Base-by-base conservation (phyloP, 805 yeast species). In the Crinitomyces ghanaensis region DNA sequence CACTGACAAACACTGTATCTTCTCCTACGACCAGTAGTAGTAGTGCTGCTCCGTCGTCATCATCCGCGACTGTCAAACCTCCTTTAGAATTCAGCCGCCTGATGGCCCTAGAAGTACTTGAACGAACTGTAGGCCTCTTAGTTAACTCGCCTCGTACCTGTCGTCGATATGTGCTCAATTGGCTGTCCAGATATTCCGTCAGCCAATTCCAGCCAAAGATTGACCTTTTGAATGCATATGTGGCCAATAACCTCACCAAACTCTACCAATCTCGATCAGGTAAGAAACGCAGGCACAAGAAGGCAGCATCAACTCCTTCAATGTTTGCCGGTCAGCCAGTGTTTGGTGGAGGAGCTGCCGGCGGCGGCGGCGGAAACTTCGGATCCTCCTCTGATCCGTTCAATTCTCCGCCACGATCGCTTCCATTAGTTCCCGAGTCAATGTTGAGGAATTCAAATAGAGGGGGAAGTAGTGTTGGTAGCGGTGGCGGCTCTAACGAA, bases 221-320 rank as follows among this genome's bases (percentile, higher is more conserved):
- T 0, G 83, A 83, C 25, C 58, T 79, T 20, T 46, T 82, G 31
- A 86, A 85, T 47, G 62, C 83, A 15, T 84, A 79, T 54, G 67
- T 85, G 23, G 78, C 93, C 0, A 83, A 80, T 48, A 83, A 82
- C 28, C 59, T 86, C 35, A 68, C 74, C 26, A 41, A 66, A 52
- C 47, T 49, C 21, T 50, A 46, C 31, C 31, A 33, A 9, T 15
- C 30, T 5, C 16, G 20, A 28, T n/a, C n/a, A 16, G 20, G 12
- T 9, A 19, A 15, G 5, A 8, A 5, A 17, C 33, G 9, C 17
- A 13, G n/a, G n/a, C n/a, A n/a, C n/a, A n/a, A n/a, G n/a, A n/a
- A n/a, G n/a, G n/a, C n/a, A n/a, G 19, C 30, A 6, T 17, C 13
- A 28, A 25, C 15, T 11, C 14, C 12, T 25, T 11, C 30, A 6